Evolutionary conservation across 257 asterid genomes (phyloP).

Genomic region (Rauvolfia tetraphylla): DNA sequence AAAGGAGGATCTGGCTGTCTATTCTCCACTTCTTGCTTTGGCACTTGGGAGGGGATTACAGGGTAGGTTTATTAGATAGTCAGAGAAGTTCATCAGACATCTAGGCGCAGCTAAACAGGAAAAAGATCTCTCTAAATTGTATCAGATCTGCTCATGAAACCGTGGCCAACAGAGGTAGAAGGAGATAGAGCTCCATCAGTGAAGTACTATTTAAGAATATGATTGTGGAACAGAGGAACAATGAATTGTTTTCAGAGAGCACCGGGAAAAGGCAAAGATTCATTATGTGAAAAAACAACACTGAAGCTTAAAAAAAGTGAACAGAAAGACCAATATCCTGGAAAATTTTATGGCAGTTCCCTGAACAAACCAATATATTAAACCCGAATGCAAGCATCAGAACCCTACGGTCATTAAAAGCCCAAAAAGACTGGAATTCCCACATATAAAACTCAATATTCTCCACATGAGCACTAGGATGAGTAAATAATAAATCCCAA

Average conservation of each 20-base stretch:
- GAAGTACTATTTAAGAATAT: constrained; percentile 26
- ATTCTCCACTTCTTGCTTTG: neutral
- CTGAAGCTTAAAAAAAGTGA: constrained; percentile 18
- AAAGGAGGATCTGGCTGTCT: neutral
- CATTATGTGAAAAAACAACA: constrained; percentile 50
- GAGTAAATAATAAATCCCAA: constrained; percentile 16
- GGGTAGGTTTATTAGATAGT: neutral
- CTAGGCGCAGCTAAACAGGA: neutral
- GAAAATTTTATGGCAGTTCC: constrained; percentile 23
- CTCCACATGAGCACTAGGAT: constrained; percentile 43
- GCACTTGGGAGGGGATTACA: neutral
- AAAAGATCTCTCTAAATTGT: neutral
- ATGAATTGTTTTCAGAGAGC: constrained; percentile 19
- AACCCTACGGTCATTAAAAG: constrained; percentile 45
- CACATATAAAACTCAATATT: constrained; percentile 37
- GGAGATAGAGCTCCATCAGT: constrained; percentile 10
- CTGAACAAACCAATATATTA: constrained; percentile 35
- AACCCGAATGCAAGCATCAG: constrained; percentile 48
- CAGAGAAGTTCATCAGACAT: neutral
- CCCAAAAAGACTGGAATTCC: constrained; percentile 31
- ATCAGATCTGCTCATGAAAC: neutral
- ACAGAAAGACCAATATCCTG: constrained; percentile 13
- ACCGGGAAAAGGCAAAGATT: constrained; percentile 27
- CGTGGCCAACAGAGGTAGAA: constrained; percentile 1
- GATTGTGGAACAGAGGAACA: constrained; percentile 21